Evolutionary conservation across 768 basidiomycete species (phyloP), one percentile per base, ranked within the genome.

Genomic region (Boletus fagicola): DNA sequence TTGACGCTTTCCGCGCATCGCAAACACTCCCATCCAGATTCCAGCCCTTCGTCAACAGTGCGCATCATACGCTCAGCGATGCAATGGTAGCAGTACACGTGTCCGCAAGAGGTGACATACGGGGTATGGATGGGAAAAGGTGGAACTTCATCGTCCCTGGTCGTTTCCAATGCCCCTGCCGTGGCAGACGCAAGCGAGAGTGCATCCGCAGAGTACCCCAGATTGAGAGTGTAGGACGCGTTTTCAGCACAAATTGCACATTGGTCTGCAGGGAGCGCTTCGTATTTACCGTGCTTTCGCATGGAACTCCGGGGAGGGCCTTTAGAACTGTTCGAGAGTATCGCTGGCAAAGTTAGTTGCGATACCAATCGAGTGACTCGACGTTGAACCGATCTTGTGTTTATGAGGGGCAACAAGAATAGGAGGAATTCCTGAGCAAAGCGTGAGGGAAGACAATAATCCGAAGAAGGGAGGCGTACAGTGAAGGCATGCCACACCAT

Each of bases 401-500:
- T 90, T 60, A 98, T 76, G 42, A 98, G 80, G 5, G 97, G 97
- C 10, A 98, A 79, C 20, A 94, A 74, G 76, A 98, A 98, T 36
- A 98, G 78, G 15, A 98, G 78, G 73, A 98, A 98, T 82, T 98
- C 95, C 96, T 98, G 61, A 30, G 40, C n/a, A 59, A 53, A 10
- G 24, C 49, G n/a, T 61, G 46, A 59, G 57, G 43, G 36, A 20
- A 49, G 15, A 24, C 33, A 4, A 33, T 33, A 35, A 31, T 22
- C 16, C 47, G 35, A 42, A 49, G 43, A 22, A 36, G 24, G 26
- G 22, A 26, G 35, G 50, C 91, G 53, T 67, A 96, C 96, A 8
- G 97, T 98, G 72, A 98, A 96, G 0, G 94, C 92, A 68, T 95
- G 92, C 97, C 97, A 99, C 53, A 99, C 97, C 83, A 99, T 91